Evolutionary conservation across 2,329 filamentous ascomycete genomes (phyloP).

Genomic region (Neonectria faginata): DNA sequence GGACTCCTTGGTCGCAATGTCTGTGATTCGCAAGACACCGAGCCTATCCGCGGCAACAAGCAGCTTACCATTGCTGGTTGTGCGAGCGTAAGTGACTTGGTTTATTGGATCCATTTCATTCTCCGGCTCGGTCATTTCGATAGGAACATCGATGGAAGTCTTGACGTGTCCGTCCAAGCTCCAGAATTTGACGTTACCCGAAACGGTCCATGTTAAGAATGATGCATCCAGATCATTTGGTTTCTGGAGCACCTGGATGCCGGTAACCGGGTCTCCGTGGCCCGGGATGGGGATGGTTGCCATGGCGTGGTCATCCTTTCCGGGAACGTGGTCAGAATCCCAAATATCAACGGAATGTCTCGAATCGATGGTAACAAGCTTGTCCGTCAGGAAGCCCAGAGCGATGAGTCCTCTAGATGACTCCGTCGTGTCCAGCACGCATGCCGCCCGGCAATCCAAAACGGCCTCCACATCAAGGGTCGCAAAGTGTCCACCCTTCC

Average conservation of each 20-base stretch:
- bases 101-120: constrained; percentile 66
- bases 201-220: constrained; percentile 91
- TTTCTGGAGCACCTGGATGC: constrained; percentile 74
- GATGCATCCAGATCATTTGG: constrained; percentile 72
- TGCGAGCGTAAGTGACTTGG: constrained; percentile 69
- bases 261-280: constrained; percentile 75
- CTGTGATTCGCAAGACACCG: constrained; percentile 81
- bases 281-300: constrained; percentile 70
- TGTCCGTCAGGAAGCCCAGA: constrained; percentile 74
- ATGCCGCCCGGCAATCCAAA: constrained; percentile 55
- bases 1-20: constrained; percentile 70
- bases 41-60: constrained; percentile 88
- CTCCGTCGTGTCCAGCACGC: constrained; percentile 54
- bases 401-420: constrained; percentile 67
- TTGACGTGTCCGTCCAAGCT: constrained; percentile 76
- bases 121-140: constrained; percentile 71
- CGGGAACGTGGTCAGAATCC: constrained; percentile 59
- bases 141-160: constrained; percentile 71
- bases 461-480: constrained; percentile 64
- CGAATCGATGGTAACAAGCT: constrained; percentile 80
- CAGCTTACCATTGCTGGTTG: constrained; percentile 70
- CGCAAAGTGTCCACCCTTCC: constrained; percentile 71
- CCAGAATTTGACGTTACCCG: constrained; percentile 88
- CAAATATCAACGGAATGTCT: constrained; percentile 80
- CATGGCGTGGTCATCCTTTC: constrained; percentile 51